Percentiles rank a stretch among this genome's conserved stretches.
phyloP scores from a whole-genome alignment of 2,329 filamentous ascomycete species.

The Nannizziopsis barbatae region DNA sequence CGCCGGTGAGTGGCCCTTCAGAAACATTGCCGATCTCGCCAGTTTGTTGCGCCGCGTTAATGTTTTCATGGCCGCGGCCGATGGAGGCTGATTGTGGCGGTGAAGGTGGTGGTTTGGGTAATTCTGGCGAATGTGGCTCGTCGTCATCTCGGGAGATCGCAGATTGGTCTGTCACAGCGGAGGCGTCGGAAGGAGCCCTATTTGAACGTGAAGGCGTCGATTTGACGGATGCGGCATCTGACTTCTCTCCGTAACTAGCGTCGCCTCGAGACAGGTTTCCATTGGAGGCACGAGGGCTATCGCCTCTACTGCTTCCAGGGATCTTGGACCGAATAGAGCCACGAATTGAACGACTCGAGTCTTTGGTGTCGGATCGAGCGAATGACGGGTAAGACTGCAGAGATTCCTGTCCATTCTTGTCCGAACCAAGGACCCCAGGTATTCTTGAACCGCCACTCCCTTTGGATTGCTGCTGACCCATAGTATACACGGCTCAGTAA shows the following conservation, averaged over 20 bases:
- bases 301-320: constrained; percentile 39
- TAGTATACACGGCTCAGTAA: constrained; percentile 21
- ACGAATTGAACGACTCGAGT: constrained; percentile 77
- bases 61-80: constrained; percentile 62
- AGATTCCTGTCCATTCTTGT: constrained; percentile 38
- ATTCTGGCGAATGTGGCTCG: constrained; percentile 41
- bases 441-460: constrained; percentile 26
- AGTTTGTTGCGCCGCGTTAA: constrained; percentile 67
- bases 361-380: constrained; percentile 82
- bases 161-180: constrained; percentile 30
- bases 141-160: constrained; percentile 22
- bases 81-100: constrained; percentile 69
- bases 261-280: constrained; percentile 54
- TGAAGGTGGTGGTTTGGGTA: constrained; percentile 61
- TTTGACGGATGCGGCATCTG: constrained; percentile 63
- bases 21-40: constrained; percentile 93
- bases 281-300: constrained; percentile 66
- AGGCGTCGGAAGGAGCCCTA: constrained; percentile 28
- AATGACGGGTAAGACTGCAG: constrained; percentile 86
- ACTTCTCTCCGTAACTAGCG: constrained; percentile 46
- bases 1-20: constrained; percentile 69
- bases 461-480: constrained; percentile 45
- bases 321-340: constrained; percentile 79
- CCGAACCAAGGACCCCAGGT: constrained; percentile 15
- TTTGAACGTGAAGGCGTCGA: constrained; percentile 48